Conservation (phyloP, 2,329 filamentous ascomycete genomes). For the Trichophyton benhamiae region DNA sequence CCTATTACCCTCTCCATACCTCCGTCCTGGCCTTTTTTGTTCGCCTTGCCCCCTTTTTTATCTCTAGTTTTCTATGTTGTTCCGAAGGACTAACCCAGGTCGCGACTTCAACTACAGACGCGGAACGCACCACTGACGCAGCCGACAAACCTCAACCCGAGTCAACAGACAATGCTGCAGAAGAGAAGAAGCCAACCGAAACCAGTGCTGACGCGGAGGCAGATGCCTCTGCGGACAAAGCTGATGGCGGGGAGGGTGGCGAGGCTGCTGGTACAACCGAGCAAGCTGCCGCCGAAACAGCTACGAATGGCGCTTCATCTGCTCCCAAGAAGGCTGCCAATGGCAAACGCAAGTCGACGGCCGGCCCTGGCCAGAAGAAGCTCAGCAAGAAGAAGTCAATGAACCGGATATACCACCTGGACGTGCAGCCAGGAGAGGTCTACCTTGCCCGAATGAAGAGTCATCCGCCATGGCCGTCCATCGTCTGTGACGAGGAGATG, state of each 20-base stretch:
- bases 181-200: conserved; percentile 21
- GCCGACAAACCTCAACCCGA: conserved; percentile 20
- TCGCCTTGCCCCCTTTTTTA: not conserved
- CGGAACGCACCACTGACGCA: conserved; percentile 15
- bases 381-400: conserved; percentile 75
- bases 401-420: conserved; percentile 55
- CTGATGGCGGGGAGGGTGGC: conserved; percentile 13
- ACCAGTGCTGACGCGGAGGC: conserved; percentile 14
- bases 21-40: not conserved
- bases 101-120: conserved; percentile 7
- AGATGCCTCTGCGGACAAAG: conserved; percentile 18
- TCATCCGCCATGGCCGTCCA: conserved; percentile 85
- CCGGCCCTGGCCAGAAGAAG: conserved; percentile 58
- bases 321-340: conserved; percentile 40
- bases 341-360: conserved; percentile 59
- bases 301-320: conserved; percentile 38
- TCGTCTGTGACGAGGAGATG: conserved; percentile 91
- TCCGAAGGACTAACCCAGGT: conserved; percentile 1
- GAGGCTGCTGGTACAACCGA: conserved; percentile 17
- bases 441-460: conserved; percentile 91
- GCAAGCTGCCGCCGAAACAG: conserved; percentile 19
- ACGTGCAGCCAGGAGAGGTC: conserved; percentile 82
- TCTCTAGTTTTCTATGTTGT: not conserved
- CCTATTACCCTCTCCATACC: conserved; percentile 12
- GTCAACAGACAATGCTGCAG: conserved; percentile 7